Evolutionary conservation across 75 land plant species (phyloP), one percentile per base, ranked within the genome.

Genomic region (Cryptomeria japonica): DNA sequence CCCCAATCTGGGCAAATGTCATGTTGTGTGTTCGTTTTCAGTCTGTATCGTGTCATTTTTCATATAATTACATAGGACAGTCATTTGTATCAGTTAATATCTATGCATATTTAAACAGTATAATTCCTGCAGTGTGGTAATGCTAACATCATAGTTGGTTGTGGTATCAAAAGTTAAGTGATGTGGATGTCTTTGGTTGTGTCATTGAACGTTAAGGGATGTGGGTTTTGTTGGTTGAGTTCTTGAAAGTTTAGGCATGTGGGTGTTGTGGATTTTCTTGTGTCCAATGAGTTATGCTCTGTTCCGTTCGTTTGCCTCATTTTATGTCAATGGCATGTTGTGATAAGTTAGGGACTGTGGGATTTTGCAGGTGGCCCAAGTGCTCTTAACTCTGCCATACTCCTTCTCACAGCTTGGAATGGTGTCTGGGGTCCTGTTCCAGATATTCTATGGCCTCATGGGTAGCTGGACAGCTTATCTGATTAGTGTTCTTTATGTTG

Each of bases 401-500:
- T 97, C 99, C 13, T 97, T 97, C 89, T 91, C 99, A 16, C 99
- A 97, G 87, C 87, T 97, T 90, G 99, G 99, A 25, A 90, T 92
- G 93, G 88, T 94, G 8, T 97, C 99, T 11, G 99, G 98, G 7
- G 83, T 97, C 12, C 39, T 96, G 1, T 90, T 97, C 56, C 97
- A 97, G 93, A 58, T 97, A 6, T 97, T 96, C 86, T 97, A 97
- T 80, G 99, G 99, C 5, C 7, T 96, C n/a, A 12, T 96, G 39
- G 99, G 99, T 14, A 92, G 97, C 92, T 97, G 99, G 97, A 95
- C 99, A 18, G 96, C 98, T 19, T 97, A 97, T 86, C 92, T 97
- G 56, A 97, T 97, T 88, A 97, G 96, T 73, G 93, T 93, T 72
- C 95, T 97, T 31, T 96, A 97, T 88, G 87, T 95, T 25, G 99